phyloP scores from a whole-genome alignment of 441 rosid genomes.

The Breynia disticha region DNA sequence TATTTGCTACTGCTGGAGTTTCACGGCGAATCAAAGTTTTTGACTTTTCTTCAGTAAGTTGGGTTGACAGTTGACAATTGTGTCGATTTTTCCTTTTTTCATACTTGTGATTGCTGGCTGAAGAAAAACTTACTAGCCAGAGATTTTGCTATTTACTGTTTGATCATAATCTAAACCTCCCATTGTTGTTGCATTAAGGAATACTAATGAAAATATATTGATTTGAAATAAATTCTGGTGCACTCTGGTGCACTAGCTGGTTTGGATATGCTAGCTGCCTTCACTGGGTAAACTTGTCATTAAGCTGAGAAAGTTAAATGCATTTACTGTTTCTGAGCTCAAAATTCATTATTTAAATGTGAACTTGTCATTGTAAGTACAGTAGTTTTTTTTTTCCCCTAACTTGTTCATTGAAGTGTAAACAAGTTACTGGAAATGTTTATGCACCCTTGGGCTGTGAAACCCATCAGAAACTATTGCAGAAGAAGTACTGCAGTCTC shows the following conservation, averaged over 20 bases:
- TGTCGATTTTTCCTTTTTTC: slow-evolving; percentile 8
- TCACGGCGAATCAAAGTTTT: slow-evolving; percentile 90
- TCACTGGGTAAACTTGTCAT: no score
- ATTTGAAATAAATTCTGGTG: not conserved
- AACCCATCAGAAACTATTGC: not conserved
- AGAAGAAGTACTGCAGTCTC: not conserved
- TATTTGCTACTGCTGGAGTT: slow-evolving; percentile 98
- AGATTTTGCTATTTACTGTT: not conserved
- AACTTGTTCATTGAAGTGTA: not conserved
- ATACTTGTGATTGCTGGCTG: not conserved
- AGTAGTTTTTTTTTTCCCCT: not conserved
- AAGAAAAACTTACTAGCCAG: not conserved
- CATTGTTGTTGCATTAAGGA: not conserved
- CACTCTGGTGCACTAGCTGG: not conserved
- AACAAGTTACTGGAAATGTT: not conserved
- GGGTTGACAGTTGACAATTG: slow-evolving; percentile 8
- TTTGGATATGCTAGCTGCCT: not conserved
- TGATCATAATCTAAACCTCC: not conserved
- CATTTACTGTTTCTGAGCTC: not conserved
- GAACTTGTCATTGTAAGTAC: not conserved
- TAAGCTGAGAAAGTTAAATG: not conserved
- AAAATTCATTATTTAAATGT: not conserved
- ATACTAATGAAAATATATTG: not conserved
- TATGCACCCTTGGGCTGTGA: not conserved
- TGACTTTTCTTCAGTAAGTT: slow-evolving; percentile 81